Evolutionary conservation across 257 asterid species (phyloP), one percentile per base, ranked within the genome.

Genomic region (Gynochthodes officinalis): DNA sequence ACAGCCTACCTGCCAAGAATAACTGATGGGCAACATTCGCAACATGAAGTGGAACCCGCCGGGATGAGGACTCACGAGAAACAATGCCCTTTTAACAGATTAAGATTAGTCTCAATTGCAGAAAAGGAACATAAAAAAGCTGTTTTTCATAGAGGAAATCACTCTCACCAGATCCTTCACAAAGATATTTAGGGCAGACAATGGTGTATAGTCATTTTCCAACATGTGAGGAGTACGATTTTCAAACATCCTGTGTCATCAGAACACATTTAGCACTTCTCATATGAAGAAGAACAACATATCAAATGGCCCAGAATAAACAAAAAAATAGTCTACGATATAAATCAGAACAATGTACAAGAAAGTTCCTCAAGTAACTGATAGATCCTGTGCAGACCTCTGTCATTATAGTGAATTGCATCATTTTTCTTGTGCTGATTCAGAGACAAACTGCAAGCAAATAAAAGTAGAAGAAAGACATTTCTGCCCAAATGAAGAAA

Each of bases 221-320:
- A 94, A 79, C 99, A 94, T 94, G 86, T 94, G 99, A 23, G 97
- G 97, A 64, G 87, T 91, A 76, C 99, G 97, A 76, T 94, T 94
- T 84, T 94, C 99, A 76, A 94, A 87, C 99, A 94, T 94, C 99
- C 99, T 94, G 96, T 62, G 61, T 64, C 37, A 54, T 73, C 40
- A 77, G 42, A 58, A 58, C 33, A 66, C 59, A 43, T 19, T 64
- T 59, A 58, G 59, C 28, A 33, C 40, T 50, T 18, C 63, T 69
- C 50, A 44, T 49, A 50, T 4, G 59, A 50, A 23, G 59, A 50
- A 23, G 43, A 40, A 44, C 28, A n/a, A 52, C 69, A 42, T 40
- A n/a, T 39, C 2, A 4, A 40, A 1, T 0, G 52, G 1, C 30
- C 15, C 30, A 42, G 14, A 40, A n/a, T n/a, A 64, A 64, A 0